phyloP scores from a whole-genome alignment of 2,329 filamentous ascomycete species.

The Exophiala sideris region DNA sequence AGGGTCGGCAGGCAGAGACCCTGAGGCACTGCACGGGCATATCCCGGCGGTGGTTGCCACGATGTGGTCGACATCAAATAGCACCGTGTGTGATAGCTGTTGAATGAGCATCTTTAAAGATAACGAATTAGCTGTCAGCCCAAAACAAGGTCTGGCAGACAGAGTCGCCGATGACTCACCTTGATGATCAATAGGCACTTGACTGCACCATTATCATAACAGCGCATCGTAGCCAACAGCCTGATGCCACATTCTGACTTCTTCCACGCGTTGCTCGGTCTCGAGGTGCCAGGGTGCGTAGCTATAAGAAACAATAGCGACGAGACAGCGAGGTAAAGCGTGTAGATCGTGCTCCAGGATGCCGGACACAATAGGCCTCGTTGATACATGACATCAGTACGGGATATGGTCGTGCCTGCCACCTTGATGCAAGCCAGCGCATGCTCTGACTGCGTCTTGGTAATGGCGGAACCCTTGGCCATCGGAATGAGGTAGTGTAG shows the following conservation, averaged over 20 bases:
- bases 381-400: conserved; percentile 19
- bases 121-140: not conserved
- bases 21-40: conserved; percentile 10
- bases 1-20: conserved; percentile 4
- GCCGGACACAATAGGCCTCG: conserved; percentile 12
- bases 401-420: conserved; percentile 20
- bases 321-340: conserved; percentile 24
- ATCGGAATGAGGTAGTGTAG: conserved; percentile 39
- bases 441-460: conserved; percentile 53
- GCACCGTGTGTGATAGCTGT: conserved; percentile 25
- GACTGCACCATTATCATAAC: conserved; percentile 18
- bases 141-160: no score
- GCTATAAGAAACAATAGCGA: conserved; percentile 25
- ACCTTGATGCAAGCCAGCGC: conserved; percentile 26
- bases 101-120: conserved; percentile 18
- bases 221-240: conserved; percentile 19
- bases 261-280: conserved; percentile 27
- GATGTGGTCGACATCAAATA: conserved; percentile 25
- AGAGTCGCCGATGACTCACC: conserved; percentile 1
- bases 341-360: conserved; percentile 23
- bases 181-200: conserved; percentile 20
- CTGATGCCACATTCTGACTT: conserved; percentile 21
- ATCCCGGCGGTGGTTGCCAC: conserved; percentile 14
- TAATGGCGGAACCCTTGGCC: conserved; percentile 64
- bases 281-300: conserved; percentile 24